Base-by-base conservation (phyloP, 495 filamentous ascomycete species). In the Lasiosphaeria hispida region DNA sequence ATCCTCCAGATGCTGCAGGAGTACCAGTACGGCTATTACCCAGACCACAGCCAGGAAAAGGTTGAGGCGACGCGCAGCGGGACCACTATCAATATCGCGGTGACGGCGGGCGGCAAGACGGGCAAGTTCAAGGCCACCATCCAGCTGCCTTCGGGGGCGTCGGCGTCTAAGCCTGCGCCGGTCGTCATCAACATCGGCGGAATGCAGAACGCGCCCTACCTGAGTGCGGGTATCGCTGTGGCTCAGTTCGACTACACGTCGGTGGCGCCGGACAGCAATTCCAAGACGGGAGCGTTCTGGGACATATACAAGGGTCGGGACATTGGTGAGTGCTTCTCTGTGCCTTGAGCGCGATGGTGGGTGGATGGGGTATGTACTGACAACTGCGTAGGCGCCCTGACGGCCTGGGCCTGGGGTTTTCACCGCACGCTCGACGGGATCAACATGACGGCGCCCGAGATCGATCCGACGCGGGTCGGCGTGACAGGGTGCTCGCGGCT, bases 161-260 rank as follows among this genome's bases (percentile, higher is more conserved):
- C 67, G 15, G 60, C 61, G 0, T 61, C 58, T 7, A 71, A 68
- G 39, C 71, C 71, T 34, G 78, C 73, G 1, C 77, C 79, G 14
- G 78, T 83, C 8, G 77, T 83, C 3, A 81, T 81, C 58, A 77
- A 79, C 48, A 81, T 81, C 57, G 80, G 79, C 34, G 80, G 80
- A 23, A 83, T 81, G 67, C 71, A 74, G 49, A 80, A 79, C 68
- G 72, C 75, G 61, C 72, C 73, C 6, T 83, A 82, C 57, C 62
- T 78, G 4, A 72, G 67, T 14, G 73, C 74, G 1, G 79, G 78
- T 34, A 80, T 81, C 56, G 79, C 79, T 0, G 73, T 81, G 14
- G 79, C 76, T 3, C 77, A 74, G 48, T 80, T 81, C 58, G 76
- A 81, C 58, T 81, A 82, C 59, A 71, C 73, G 4, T 68, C 64